Evolutionary conservation across 257 asterid species (phyloP).

Genomic region (Eustoma russellianum): DNA sequence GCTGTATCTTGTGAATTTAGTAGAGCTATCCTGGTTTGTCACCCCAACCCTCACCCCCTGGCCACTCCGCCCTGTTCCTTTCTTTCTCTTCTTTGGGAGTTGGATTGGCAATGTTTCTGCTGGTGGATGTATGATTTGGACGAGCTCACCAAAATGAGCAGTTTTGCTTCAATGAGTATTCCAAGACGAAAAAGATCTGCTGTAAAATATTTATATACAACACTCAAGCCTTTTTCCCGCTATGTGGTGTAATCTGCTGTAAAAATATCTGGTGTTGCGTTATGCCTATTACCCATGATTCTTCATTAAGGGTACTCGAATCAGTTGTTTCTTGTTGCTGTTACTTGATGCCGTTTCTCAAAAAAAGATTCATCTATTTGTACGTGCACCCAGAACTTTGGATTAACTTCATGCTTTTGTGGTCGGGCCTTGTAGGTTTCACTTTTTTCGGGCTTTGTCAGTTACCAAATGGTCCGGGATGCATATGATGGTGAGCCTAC

Average conservation of each 20-base stretch:
- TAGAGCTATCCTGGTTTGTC: neutral
- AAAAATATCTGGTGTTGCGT: too few species aligned
- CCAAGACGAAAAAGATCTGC: neutral
- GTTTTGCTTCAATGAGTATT: neutral
- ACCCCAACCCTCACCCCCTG: too few species aligned
- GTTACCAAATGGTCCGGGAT: conserved; percentile 97
- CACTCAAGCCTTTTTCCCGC: too few species aligned
- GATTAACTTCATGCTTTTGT: conserved; percentile 3
- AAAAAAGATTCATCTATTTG: too few species aligned
- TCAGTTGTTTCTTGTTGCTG: too few species aligned
- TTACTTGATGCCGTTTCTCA: too few species aligned
- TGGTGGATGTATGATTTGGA: neutral
- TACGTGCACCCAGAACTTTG: neutral
- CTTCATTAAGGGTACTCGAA: too few species aligned
- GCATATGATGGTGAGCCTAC: conserved; percentile 78
- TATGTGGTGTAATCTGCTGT: too few species aligned
- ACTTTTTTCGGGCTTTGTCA: conserved; percentile 93
- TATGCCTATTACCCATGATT: too few species aligned
- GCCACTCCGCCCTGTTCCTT: conserved; percentile 1
- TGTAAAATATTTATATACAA: too few species aligned
- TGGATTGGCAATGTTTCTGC: neutral
- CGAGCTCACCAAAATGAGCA: neutral
- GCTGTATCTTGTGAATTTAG: neutral
- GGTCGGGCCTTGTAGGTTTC: conserved; percentile 52
- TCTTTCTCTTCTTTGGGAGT: neutral